A percentile compares a stretch with the other conserved stretches of the same genome.
Evolutionary conservation across 345 rosid genomes (phyloP).

Genomic region (Brassica incana): DNA sequence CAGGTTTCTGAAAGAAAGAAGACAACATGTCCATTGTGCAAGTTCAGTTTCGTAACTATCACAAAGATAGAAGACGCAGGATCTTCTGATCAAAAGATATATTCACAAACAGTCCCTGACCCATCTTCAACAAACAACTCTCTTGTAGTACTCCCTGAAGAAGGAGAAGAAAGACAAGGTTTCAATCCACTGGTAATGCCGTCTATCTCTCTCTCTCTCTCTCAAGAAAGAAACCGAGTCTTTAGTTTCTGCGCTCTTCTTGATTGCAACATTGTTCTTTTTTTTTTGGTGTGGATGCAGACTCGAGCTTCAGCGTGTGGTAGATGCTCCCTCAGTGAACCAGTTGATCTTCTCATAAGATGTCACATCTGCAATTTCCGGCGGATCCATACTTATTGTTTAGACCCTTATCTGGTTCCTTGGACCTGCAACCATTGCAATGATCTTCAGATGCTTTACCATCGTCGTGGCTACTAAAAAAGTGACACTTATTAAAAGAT

Average conservation of each 20-base stretch:
- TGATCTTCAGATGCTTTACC: constrained; percentile 65
- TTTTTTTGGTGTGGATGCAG: constrained; percentile 39
- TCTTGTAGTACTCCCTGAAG: constrained; percentile 46
- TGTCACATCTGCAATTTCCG: constrained; percentile 66
- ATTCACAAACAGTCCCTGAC: constrained; percentile 81
- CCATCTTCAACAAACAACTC: constrained; percentile 45
- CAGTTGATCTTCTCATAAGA: constrained; percentile 65
- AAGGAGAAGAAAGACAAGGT: constrained; percentile 44
- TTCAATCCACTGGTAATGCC: constrained; percentile 52
- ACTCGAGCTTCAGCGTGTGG: constrained; percentile 51
- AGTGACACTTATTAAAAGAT: not conserved
- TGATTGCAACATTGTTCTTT: constrained; percentile 2
- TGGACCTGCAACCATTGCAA: constrained; percentile 89
- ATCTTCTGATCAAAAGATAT: constrained; percentile 83
- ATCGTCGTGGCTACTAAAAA: constrained; percentile 35
- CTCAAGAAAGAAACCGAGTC: not conserved
- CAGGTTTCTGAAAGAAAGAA: constrained; percentile 62
- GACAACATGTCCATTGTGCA: constrained; percentile 88
- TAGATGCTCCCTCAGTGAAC: constrained; percentile 62
- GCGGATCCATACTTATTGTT: constrained; percentile 72
- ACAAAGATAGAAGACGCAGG: constrained; percentile 74
- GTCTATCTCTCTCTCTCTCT: constrained; percentile 3
- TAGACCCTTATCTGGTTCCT: constrained; percentile 76
- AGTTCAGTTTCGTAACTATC: constrained; percentile 64
- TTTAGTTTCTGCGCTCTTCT: not conserved